Base-by-base conservation (phyloP, 768 basidiomycete genomes). In the Lepiota brunneoincarnata region DNA sequence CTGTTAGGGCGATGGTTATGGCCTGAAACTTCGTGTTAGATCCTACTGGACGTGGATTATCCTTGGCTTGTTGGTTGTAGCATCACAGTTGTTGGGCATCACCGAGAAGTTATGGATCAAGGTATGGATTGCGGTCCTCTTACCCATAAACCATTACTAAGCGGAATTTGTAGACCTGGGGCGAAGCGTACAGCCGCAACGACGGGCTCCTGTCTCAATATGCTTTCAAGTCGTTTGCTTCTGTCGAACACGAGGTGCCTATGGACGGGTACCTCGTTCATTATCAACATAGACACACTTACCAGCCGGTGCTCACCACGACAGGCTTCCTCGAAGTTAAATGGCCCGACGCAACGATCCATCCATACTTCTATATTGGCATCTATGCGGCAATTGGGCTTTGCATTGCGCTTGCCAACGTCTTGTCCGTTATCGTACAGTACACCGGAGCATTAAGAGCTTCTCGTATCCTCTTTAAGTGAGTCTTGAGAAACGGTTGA, bases 31-130 rank as follows among this genome's bases (percentile, higher is more conserved):
- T 14, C 6, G 31, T 42, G n/a, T 4, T 59, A 84, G 84, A 23
- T 86, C 84, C 0, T 87, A 86, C 59, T 83, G 77, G 78, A 85
- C 81, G 1, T 89, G 86, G 86, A 69, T 40, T 3, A 76, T 84
- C 61, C 69, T 87, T 14, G 64, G 67, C 6, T 55, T 73, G 42
- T 65, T 84, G 40, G 77, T 86, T 21, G 51, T 85, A 1, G 48
- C 80, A 1, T 70, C 72, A n/a, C 76, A 86, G 63, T 21, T 82
- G 20, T 62, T 87, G 21, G 76, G 79, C 6, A 71, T 87, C 2
- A 63, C 70, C 0, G 85, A 89, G 66, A 87, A 85, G 65, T 59
- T 85, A 4, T 93, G 90, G 90, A 85, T 93, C 61, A 89, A 80
- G 75, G 81, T 87, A 41, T 2, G 63, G 18, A 21, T 39, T 34